Conservation (phyloP, 208 protist genomes). For the Crithidia expoeki region DNA sequence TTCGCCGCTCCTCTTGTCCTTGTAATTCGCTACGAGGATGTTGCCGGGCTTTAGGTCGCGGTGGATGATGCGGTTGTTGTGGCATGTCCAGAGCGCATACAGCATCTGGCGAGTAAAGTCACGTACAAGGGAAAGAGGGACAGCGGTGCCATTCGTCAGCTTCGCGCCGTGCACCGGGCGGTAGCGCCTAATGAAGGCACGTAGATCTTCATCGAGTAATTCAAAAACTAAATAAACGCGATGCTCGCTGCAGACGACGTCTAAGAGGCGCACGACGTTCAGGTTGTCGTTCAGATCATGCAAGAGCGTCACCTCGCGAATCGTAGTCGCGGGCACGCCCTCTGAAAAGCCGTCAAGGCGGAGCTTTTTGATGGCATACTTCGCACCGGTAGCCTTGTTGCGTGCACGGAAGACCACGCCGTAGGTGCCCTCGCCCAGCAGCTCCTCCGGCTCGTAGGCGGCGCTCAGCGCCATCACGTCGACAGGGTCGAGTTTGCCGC, state of each 20-base stretch:
- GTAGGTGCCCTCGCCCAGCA: conserved; percentile 96
- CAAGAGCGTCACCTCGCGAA: conserved; percentile 93
- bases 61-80: conserved; percentile 87
- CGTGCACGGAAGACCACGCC: conserved; percentile 92
- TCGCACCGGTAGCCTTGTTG: conserved; percentile 62
- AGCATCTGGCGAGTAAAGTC: conserved; percentile 84
- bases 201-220: conserved; percentile 95
- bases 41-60: conserved; percentile 92
- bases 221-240: conserved; percentile 98
- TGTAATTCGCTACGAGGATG: conserved; percentile 60
- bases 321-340: conserved; percentile 90
- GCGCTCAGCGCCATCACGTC: conserved; percentile 54
- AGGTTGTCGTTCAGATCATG: conserved; percentile 90
- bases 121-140: conserved; percentile 67
- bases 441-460: conserved; percentile 60
- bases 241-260: conserved; percentile 95
- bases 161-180: conserved; percentile 39
- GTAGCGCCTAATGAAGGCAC: conserved; percentile 75
- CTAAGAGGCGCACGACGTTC: conserved; percentile 93
- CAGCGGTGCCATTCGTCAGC: conserved; percentile 43
- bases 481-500: conserved; percentile 50
- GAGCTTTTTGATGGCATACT: conserved; percentile 84
- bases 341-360: conserved; percentile 76
- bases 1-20: conserved; percentile 43
- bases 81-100: conserved; percentile 85